Percentiles rank a stretch among this genome's conserved stretches.
Conservation (phyloP, 208 protist species). For the Endotrypanum monterogeii region DNA sequence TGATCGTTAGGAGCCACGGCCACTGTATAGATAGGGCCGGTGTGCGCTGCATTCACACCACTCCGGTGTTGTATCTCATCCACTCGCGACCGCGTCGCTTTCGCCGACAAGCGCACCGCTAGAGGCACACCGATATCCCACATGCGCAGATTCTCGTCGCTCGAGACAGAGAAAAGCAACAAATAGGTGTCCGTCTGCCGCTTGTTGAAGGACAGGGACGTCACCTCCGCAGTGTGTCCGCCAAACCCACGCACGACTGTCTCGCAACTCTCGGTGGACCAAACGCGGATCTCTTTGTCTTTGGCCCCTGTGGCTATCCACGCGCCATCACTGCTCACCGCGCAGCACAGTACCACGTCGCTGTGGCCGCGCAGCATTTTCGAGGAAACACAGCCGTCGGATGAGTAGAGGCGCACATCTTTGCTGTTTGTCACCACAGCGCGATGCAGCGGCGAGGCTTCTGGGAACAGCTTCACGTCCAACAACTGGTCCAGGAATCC, state of each 20-base stretch:
- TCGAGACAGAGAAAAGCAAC: constrained; percentile 75
- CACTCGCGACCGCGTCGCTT: not conserved
- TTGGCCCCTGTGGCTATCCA: constrained; percentile 86
- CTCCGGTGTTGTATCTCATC: constrained; percentile 48
- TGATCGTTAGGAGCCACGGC: constrained; percentile 90
- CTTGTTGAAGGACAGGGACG: constrained; percentile 69
- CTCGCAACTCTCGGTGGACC: constrained; percentile 70
- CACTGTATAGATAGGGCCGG: constrained; percentile 73
- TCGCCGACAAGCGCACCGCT: constrained; percentile 12
- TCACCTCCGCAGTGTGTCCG: constrained; percentile 86
- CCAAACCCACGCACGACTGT: constrained; percentile 63
- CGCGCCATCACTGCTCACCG: constrained; percentile 61
- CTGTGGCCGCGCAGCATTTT: constrained; percentile 72
- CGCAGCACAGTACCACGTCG: constrained; percentile 85
- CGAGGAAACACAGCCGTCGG: constrained; percentile 60
- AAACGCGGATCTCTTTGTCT: constrained; percentile 85
- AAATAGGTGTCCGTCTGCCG: constrained; percentile 67
- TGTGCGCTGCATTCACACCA: constrained; percentile 81
- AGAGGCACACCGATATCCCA: constrained; percentile 73
- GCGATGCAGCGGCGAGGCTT: constrained; percentile 34
- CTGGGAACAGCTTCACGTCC: constrained; percentile 74
- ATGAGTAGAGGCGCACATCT: constrained; percentile 75
- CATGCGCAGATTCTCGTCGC: constrained; percentile 83
- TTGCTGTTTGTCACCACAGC: constrained; percentile 88
- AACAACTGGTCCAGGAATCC: constrained; percentile 90